Base-by-base conservation (phyloP, 192 early-diverging fungal genomes). In the Geosiphon pyriformis region DNA sequence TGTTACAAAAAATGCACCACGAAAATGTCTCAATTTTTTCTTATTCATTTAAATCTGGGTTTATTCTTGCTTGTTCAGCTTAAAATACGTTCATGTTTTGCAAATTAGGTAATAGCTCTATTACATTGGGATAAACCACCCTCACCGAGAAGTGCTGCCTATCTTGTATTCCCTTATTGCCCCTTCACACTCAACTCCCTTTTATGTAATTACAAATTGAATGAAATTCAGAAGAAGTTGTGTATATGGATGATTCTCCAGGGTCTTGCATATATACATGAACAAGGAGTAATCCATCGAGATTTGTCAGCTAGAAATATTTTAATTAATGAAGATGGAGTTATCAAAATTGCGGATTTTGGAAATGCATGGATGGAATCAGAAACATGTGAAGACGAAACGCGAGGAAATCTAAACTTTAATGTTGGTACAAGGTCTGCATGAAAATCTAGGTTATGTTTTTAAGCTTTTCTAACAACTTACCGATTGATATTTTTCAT, bases 251-350 rank as follows among this genome's bases (percentile, higher is more conserved):
- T 65, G 80, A 82, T 94, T n/a, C 76, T 91, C 15, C 76, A 88
- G 62, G 92, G 90, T 4, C 73, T 94, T 33, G 79, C 65, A 7
- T 81, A 89, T 69, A 78, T 92, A 25, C 90, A 92, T 74, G 69
- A 69, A 2, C 73, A 80, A 65, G 83, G 80, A 7, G 76, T 80
- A 51, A 89, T 91, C 50, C 90, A 92, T 70, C 73, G 88, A 29
- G 88, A 90, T 61, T 58, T 92, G 30, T 89, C 87, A 70, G 84
- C 84, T 20, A 81, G 78, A 54, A 88, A 89, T 56, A 80, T 88
- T 27, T 86, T 87, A 56, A 70, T 88, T 23, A 75, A 75, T 20
- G 32, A 58, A 7, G 48, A 54, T 3, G 63, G 63, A 30, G 15
- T 53, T 23, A 65, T 65, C 17, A 65, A 65, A 30, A 65, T 65